Evolutionary conservation across 2,329 filamentous ascomycete species (phyloP), one percentile per base, ranked within the genome.

Genomic region (Penicillium sp.): DNA sequence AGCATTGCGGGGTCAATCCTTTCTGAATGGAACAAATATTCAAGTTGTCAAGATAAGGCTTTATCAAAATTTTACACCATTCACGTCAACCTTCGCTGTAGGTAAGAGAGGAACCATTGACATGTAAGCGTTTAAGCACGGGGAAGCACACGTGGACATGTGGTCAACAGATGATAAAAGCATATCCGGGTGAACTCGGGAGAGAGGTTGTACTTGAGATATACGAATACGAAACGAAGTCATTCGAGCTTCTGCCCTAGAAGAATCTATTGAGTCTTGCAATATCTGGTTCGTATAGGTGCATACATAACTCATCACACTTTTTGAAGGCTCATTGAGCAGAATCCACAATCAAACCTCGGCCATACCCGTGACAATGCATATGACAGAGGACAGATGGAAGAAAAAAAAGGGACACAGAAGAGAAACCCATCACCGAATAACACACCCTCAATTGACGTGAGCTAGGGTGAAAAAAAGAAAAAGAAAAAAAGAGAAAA

Each of bases 261-360:
- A 11, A 39, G 35, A 41, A 45, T 51, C 39, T 41, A 51, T 51
- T 39, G 39, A 41, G 48, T 51, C 31, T 53, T 53, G 55, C 45
- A 55, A 57, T 57, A 55, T 61, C 55, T 54, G 56, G 56, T 63
- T 64, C 57, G 58, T 66, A 63, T 60, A 63, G 57, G 56, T 57
- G 62, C 58, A 58, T 61, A 63, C 62, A 64, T 65, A 62, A 66
- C 53, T 66, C 63, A 61, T 65, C 58, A 66, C 63, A 64, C 58
- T 66, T 66, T 66, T 66, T 48, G 60, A 53, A 62, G 56, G 58
- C 57, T 56, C 56, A 48, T 48, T 58, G 61, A 62, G 61, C 59
- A 57, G 46, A 57, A 49, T 54, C 53, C 61, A 55, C 54, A 47
- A 60, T 62, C 59, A 61, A 13, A 63, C 64, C 61, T 56, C 61